A percentile compares a stretch with the other conserved stretches of the same genome.
Conservation (phyloP, 2,329 filamentous ascomycete genomes). For the Alternaria triticina region DNA sequence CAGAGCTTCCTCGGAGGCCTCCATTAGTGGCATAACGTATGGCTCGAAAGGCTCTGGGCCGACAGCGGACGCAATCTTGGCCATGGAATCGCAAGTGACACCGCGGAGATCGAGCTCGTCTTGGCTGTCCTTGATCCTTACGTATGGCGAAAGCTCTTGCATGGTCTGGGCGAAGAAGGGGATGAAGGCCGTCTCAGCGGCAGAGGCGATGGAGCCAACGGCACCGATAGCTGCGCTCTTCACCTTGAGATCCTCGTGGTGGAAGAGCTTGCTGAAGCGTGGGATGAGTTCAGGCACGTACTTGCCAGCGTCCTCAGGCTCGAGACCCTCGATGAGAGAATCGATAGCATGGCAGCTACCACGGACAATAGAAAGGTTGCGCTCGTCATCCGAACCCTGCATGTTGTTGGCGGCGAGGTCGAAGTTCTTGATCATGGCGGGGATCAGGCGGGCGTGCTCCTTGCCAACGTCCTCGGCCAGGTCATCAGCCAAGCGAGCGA, state of each 20-base stretch:
- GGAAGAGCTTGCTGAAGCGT: slow-evolving; percentile 82
- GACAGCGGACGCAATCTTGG: slow-evolving; percentile 88
- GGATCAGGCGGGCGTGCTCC: slow-evolving; percentile 84
- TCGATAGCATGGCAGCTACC: slow-evolving; percentile 90
- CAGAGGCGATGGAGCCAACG: slow-evolving; percentile 86
- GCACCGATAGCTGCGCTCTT: slow-evolving; percentile 90
- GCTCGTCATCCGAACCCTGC: slow-evolving; percentile 69
- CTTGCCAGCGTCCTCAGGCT: slow-evolving; percentile 77
- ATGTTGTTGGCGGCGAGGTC: slow-evolving; percentile 76
- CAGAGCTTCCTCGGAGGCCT: slow-evolving; percentile 88
- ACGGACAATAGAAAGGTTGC: slow-evolving; percentile 84
- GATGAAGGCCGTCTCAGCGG: slow-evolving; percentile 80
- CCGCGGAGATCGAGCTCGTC: slow-evolving; percentile 90
- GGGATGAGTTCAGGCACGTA: slow-evolving; percentile 85
- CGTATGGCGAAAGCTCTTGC: slow-evolving; percentile 83
- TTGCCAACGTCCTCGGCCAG: slow-evolving; percentile 87
- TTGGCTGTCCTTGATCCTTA: slow-evolving; percentile 84
- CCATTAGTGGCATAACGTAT: slow-evolving; percentile 89
- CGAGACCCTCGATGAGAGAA: slow-evolving; percentile 84
- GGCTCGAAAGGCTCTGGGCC: slow-evolving; percentile 86
- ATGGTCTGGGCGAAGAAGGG: slow-evolving; percentile 94
- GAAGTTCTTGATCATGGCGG: slow-evolving; percentile 85
- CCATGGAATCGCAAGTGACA: slow-evolving; percentile 90
- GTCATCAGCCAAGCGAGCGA: slow-evolving; percentile 91
- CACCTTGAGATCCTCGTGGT: slow-evolving; percentile 84